phyloP scores from a whole-genome alignment of 306 rosid genomes.

The Macrotyloma uniflorum region DNA sequence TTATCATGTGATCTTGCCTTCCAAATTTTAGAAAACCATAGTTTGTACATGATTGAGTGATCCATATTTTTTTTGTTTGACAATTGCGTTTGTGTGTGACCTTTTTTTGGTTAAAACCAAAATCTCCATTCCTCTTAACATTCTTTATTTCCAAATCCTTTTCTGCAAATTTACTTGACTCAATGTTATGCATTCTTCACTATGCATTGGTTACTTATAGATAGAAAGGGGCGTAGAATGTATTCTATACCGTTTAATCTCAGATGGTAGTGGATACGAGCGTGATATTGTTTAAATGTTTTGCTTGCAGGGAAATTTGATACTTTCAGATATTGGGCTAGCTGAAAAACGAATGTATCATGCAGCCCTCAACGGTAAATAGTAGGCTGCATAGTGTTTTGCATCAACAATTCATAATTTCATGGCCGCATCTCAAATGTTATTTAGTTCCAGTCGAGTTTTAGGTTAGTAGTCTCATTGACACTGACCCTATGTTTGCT shows the following conservation, averaged over 20 bases:
- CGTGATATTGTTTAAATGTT: slow-evolving; percentile 23
- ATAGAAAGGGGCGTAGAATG: neutral
- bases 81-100: neutral
- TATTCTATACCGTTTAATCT: neutral
- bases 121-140: slow-evolving; percentile 2
- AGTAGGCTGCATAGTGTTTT: slow-evolving; percentile 69
- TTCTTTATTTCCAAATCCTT: neutral
- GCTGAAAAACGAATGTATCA: slow-evolving; percentile 89
- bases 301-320: slow-evolving; percentile 75
- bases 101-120: neutral
- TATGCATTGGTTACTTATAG: neutral
- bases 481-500: neutral
- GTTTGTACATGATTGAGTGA: neutral
- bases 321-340: slow-evolving; percentile 73
- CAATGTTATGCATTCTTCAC: neutral
- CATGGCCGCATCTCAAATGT: slow-evolving; percentile 61
- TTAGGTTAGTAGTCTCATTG: slow-evolving; percentile 30
- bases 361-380: slow-evolving; percentile 87
- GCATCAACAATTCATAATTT: slow-evolving; percentile 77
- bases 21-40: neutral
- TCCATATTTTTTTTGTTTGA: neutral
- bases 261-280: neutral
- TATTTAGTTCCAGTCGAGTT: slow-evolving; percentile 46
- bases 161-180: neutral
- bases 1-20: neutral